These are phyloP conservation scores for Colletotrichum musae DNA, from an alignment of 2,329 filamentous ascomycete species.

Conservation along the genomic window DNA sequence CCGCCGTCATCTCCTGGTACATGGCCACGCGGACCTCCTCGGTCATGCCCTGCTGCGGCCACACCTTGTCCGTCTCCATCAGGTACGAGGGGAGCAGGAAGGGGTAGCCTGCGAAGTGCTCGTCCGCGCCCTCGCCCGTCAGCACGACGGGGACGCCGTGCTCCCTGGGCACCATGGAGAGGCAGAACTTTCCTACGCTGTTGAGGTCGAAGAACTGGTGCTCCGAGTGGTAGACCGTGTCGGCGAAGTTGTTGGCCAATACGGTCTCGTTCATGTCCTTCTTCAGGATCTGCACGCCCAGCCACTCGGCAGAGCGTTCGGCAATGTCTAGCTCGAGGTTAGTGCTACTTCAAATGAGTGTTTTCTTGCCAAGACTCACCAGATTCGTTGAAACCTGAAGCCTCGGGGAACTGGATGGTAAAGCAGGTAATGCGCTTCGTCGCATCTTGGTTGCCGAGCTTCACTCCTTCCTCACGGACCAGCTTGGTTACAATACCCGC, in stretches of 20 bases:
- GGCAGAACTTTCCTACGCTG: slow-evolving; percentile 64
- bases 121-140: slow-evolving; percentile 67
- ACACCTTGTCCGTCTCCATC: slow-evolving; percentile 61
- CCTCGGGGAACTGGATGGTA: slow-evolving; percentile 66
- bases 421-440: slow-evolving; percentile 56
- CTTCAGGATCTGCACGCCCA: slow-evolving; percentile 49
- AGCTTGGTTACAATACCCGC: slow-evolving; percentile 70
- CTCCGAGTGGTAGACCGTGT: slow-evolving; percentile 50
- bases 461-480: slow-evolving; percentile 59
- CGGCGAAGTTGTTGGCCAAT: slow-evolving; percentile 49
- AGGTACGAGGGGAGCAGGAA: slow-evolving; percentile 63
- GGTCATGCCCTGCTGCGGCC: slow-evolving; percentile 44
- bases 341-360: neutral
- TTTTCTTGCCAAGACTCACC: slow-evolving; percentile 43
- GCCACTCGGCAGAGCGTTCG: slow-evolving; percentile 50
- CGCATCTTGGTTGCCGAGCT: slow-evolving; percentile 59
- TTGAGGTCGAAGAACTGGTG: slow-evolving; percentile 62
- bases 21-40: slow-evolving; percentile 25
- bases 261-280: slow-evolving; percentile 47
- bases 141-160: slow-evolving; percentile 68
- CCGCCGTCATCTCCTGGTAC: slow-evolving; percentile 30
- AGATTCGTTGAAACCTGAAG: slow-evolving; percentile 65
- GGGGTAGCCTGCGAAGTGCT: slow-evolving; percentile 68
- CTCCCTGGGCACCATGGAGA: slow-evolving; percentile 60
- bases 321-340: slow-evolving; percentile 45